Evolutionary conservation across 2,329 filamentous ascomycete genomes (phyloP), one percentile per base, ranked within the genome.

Genomic region (Diplodia intermedia): DNA sequence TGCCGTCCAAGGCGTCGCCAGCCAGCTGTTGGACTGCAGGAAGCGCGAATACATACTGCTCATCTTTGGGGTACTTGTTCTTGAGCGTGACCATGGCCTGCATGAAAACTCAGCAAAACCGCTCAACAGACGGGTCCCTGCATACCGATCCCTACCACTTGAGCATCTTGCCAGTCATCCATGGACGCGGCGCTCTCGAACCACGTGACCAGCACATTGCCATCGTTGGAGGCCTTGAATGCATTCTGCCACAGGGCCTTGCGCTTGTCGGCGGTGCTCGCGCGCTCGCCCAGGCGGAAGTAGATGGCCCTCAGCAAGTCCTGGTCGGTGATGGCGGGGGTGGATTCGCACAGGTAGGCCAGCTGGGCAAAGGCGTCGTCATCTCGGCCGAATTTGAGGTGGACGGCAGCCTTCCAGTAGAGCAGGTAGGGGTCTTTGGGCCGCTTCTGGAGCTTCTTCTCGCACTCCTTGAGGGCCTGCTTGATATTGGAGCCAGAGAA

Each of bases 341-440:
- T 47, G 29, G 20, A 43, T 18, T 66, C 57, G 62, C 54, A 61
- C 29, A 65, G 61, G 9, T 18, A n/a, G 52, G 33, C 67, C 15
- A 69, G 47, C 43, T 65, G 67, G 9, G 60, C 14, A 38, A 68
- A 63, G n/a, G 66, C 67, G 33, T 66, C 67, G 36, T 69, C 67
- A 53, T 60, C 61, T n/a, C 55, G 52, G 40, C 43, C 67, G 54
- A 69, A 69, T 47, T 68, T 68, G 52, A 69, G 55, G 38, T 69
- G 47, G 49, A 69, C 54, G 23, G 60, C 61, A n/a, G 67, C 67
- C 61, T 49, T 66, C 61, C 67, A 65, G 31, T 52, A 66, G 15
- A 69, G 61, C 33, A 79, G 70, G 70, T 77, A 79, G n/a, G 78
- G 75, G 61, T 80, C 78, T 29, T 73, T 71, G 20, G 77, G 74